These are phyloP conservation scores for Laburnicola sp. DNA, from an alignment of 2,329 filamentous ascomycete species.

Conservation along the genomic window DNA sequence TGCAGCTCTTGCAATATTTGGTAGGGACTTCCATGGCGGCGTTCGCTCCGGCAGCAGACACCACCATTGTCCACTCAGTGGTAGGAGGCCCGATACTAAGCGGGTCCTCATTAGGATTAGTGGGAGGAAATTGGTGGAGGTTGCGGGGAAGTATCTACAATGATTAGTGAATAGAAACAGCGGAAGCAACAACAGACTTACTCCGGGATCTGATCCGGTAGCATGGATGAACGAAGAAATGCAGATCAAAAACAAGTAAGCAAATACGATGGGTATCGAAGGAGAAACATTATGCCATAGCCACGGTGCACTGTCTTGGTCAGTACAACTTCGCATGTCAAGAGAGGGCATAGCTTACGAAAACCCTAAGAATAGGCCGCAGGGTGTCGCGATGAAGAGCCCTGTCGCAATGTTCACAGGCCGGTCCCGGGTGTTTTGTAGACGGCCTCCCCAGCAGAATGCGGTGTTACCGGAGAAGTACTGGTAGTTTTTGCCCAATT, in stretches of 20 bases:
- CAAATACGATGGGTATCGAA: conserved; percentile 85
- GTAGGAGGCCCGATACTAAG: conserved; percentile 79
- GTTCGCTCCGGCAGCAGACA: conserved; percentile 71
- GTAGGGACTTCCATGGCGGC: conserved; percentile 97
- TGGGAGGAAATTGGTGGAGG: conserved; percentile 81
- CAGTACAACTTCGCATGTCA: conserved; percentile 8
- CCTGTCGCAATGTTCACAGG: conserved; percentile 90
- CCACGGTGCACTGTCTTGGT: conserved; percentile 66
- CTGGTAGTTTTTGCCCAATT: conserved; percentile 75
- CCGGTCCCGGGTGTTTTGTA: conserved; percentile 84
- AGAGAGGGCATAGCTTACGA: conserved; percentile 57
- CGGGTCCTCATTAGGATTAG: conserved; percentile 76
- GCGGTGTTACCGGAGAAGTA: conserved; percentile 93
- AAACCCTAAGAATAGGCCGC: conserved; percentile 79
- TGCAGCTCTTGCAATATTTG: conserved; percentile 97
- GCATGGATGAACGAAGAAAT: conserved; percentile 94
- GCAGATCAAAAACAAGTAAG: conserved; percentile 87
- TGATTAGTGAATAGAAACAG: conserved; percentile 19
- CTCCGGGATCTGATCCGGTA: conserved; percentile 87
- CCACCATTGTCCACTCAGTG: conserved; percentile 92
- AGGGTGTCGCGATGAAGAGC: conserved; percentile 75
- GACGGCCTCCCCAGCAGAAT: conserved; percentile 82
- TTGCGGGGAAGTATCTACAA: conserved; percentile 86
- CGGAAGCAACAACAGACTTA: conserved; percentile 55
- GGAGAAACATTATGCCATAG: conserved; percentile 85